Evolutionary conservation across 371 early-diverging fungal genomes (phyloP).

Genomic region (Rhizopus stolonifer): DNA sequence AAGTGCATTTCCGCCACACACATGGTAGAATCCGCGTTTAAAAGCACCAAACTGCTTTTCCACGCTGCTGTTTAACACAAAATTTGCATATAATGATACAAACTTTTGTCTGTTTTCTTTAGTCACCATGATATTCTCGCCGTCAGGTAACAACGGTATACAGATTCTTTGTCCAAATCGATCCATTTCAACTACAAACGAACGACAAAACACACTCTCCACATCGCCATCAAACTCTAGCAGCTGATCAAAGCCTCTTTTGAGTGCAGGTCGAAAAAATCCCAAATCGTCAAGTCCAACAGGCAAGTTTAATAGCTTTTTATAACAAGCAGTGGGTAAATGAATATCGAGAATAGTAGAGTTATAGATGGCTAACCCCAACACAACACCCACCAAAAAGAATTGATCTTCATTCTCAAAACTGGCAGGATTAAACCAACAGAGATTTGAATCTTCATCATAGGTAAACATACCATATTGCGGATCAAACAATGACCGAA

Average conservation of each 20-base stretch:
- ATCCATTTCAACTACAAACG: slow-evolving; percentile 80
- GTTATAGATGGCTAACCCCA: slow-evolving; percentile 94
- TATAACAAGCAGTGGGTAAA: slow-evolving; percentile 89
- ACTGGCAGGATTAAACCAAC: slow-evolving; percentile 90
- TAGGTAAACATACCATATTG: slow-evolving; percentile 78
- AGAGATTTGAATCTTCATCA: slow-evolving; percentile 75
- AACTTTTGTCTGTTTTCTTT: slow-evolving; percentile 73
- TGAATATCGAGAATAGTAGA: slow-evolving; percentile 88
- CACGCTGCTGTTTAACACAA: slow-evolving; percentile 74
- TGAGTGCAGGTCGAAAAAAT: slow-evolving; percentile 67
- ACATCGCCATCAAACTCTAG: slow-evolving; percentile 83
- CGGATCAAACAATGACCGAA: slow-evolving; percentile 90
- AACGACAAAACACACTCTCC: slow-evolving; percentile 78
- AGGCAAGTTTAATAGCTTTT: slow-evolving; percentile 80
- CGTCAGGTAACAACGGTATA: slow-evolving; percentile 73
- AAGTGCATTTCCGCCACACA: slow-evolving; percentile 90
- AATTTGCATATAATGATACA: slow-evolving; percentile 83
- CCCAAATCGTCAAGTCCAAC: slow-evolving; percentile 61
- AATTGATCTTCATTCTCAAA: slow-evolving; percentile 89
- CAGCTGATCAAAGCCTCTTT: slow-evolving; percentile 80
- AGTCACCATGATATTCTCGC: slow-evolving; percentile 75
- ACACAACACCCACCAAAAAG: slow-evolving; percentile 89
- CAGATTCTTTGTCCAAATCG: slow-evolving; percentile 72
- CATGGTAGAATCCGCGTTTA: slow-evolving; percentile 87
- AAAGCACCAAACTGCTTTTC: slow-evolving; percentile 88